Evolutionary conservation across 345 rosid genomes (phyloP), one percentile per base, ranked within the genome.

Genomic region (Excoecaria cochinchinensis): DNA sequence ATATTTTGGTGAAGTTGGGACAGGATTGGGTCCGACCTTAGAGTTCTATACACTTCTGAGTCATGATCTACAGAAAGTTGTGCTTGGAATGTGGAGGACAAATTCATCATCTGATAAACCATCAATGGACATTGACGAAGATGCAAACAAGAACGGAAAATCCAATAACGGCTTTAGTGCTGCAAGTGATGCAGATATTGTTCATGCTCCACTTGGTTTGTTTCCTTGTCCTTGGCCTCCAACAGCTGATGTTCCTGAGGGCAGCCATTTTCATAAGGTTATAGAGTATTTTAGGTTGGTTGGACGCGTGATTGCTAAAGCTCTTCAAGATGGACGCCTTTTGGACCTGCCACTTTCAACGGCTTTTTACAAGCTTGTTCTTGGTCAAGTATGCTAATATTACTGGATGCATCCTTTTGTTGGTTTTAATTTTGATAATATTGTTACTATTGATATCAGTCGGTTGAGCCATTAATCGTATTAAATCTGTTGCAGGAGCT

Each of bases 1-100:
- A 82, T 96, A 96, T 85, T 93, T 96, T 91, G 99, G 99, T 71
- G 99, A 96, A 90, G 99, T 96, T 77, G 99, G 99, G 64, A 96
- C 99, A 52, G 99, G 99, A 56, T 83, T 96, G 78, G 99, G 99
- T 69, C 99, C 99, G 66, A 96, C 99, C 19, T 85, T 96, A 75
- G 99, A 96, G 85, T 96, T 96, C 77, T 96, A 96, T 80, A 96
- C 99, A 22, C 94, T 96, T 73, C 68, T 96, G 68, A 93, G 99
- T 85, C 97, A 91, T 68, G 99, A 96, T 81, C 79, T 96, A 70
- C 99, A 96, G 80, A 96, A 88, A 78, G 85, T 67, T 82, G 74
- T 86, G 55, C 92, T 96, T 78, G 94, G 90, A 82, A 92, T 96
- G 97, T 93, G 98, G 99, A 89, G 98, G 79, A 90, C 98, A 71